A percentile compares a stretch with the other conserved stretches of the same genome.
These are phyloP conservation scores for Echria macrotheca DNA, from an alignment of 495 filamentous ascomycete species.

Conservation along the genomic window DNA sequence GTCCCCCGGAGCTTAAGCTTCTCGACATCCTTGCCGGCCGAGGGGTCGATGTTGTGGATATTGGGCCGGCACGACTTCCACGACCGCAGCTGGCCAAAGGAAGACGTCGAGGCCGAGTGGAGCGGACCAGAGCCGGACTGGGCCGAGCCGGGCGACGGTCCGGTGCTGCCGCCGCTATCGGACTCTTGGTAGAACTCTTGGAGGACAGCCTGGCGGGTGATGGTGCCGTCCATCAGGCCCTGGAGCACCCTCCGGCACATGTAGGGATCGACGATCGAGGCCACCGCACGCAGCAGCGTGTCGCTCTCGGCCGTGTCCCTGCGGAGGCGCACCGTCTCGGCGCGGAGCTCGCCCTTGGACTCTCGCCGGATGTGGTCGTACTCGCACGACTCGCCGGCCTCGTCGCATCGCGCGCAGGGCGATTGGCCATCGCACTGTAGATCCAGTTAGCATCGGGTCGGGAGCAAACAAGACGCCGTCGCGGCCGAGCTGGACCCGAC, in stretches of 20 bases:
- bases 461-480: too few relatives aligned
- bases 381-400: constrained; percentile 1
- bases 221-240: constrained; percentile 5
- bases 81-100: constrained; percentile 1
- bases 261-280: constrained; percentile 5
- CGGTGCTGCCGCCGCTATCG: neutral
- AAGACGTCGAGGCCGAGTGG: neutral
- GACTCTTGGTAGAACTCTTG: neutral
- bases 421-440: constrained; percentile 9
- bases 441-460: too few relatives aligned
- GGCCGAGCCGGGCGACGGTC: neutral
- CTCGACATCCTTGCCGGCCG: neutral
- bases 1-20: too few relatives aligned
- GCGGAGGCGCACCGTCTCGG: neutral
- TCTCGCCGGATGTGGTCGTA: constrained; percentile 2
- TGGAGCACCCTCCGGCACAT: constrained; percentile 1
- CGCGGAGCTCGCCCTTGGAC: constrained; percentile 8
- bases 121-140: neutral
- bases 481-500: neutral
- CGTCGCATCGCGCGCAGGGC: neutral
- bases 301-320: constrained; percentile 2
- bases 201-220: neutral
- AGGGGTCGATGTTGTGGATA: neutral
- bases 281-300: neutral
- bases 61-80: constrained; percentile 1